These are phyloP conservation scores for Penicillium rolfsii DNA, from an alignment of 2,329 filamentous ascomycete species.

Conservation along the genomic window DNA sequence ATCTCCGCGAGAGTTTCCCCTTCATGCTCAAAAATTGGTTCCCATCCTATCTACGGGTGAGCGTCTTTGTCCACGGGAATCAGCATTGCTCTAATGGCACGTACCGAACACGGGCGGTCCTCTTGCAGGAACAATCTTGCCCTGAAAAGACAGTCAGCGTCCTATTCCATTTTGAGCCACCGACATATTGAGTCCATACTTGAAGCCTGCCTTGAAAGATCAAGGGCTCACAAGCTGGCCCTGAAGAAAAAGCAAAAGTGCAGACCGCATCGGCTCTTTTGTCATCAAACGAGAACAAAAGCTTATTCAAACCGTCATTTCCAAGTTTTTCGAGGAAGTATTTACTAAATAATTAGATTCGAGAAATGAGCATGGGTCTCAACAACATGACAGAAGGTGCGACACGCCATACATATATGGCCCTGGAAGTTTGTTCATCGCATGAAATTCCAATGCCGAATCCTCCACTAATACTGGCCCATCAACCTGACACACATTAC, in stretches of 20 bases:
- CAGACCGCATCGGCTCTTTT: constrained; percentile 87
- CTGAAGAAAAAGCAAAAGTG: constrained; percentile 82
- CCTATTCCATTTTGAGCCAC: neutral
- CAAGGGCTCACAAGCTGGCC: constrained; percentile 74
- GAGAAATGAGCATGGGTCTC: constrained; percentile 26
- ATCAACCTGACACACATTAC: constrained; percentile 57
- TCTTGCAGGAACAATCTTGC: constrained; percentile 76
- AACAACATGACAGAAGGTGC: neutral
- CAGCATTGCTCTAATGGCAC: constrained; percentile 28
- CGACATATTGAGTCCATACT: constrained; percentile 8
- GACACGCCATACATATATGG: constrained; percentile 74
- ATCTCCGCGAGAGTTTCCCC: constrained; percentile 88
- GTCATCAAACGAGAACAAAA: constrained; percentile 78
- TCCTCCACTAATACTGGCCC: constrained; percentile 88
- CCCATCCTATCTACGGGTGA: constrained; percentile 68
- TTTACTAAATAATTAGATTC: constrained; percentile 60
- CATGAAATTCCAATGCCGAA: constrained; percentile 83
- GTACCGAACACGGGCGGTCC: constrained; percentile 77
- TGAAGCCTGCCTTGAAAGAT: constrained; percentile 71
- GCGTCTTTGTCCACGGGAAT: neutral
- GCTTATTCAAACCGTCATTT: constrained; percentile 76
- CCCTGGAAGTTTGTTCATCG: constrained; percentile 78
- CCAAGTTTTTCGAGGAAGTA: constrained; percentile 82
- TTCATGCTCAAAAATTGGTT: constrained; percentile 84
- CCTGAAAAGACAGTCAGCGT: constrained; percentile 36